Percentiles rank a stretch among this genome's conserved stretches.
Evolutionary conservation across 1,284 basidiomycete species (phyloP).

Genomic region (Hypsizygus ulmarius): DNA sequence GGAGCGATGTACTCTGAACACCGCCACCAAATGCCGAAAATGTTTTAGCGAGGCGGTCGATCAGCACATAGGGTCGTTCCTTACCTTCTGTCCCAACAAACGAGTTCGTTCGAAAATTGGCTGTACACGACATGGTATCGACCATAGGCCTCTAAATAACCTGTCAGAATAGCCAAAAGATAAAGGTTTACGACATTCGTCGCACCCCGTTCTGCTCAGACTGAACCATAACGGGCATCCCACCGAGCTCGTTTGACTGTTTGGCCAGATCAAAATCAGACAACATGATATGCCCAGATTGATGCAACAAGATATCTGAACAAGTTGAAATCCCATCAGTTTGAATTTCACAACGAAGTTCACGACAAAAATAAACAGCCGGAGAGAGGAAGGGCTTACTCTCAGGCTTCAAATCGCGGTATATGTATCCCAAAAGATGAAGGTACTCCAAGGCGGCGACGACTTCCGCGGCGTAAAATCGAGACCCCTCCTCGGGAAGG

Average conservation of each 20-base stretch:
- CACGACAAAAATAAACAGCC: conserved; percentile 9
- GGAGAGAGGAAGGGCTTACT: conserved; percentile 58
- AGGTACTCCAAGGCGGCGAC: conserved; percentile 97
- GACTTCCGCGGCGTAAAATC: conserved; percentile 99
- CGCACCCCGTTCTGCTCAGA: conserved; percentile 86
- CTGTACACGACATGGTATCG: conserved; percentile 97
- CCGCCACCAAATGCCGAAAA: conserved; percentile 21
- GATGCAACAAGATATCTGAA: conserved; percentile 95
- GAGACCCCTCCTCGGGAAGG: conserved; percentile 90
- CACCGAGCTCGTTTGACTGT: conserved; percentile 84
- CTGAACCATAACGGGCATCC: conserved; percentile 88
- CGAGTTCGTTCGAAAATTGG: conserved; percentile 97
- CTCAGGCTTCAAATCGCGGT: conserved; percentile 98
- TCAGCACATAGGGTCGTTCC: conserved; percentile 27
- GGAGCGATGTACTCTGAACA: conserved; percentile 94
- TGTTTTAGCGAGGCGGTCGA: conserved; percentile 23
- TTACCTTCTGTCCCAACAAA: conserved; percentile 97
- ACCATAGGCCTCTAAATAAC: conserved; percentile 74
- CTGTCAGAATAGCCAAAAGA: conserved; percentile 7
- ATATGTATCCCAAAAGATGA: conserved; percentile 99
- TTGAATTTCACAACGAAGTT: conserved; percentile 4
- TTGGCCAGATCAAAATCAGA: conserved; percentile 99
- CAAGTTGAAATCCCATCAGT: conserved; percentile 12
- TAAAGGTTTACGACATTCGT: background rate
- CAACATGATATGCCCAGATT: conserved; percentile 98